Base-by-base conservation (phyloP, 805 yeast species). In the Lipomyces oligophaga region DNA sequence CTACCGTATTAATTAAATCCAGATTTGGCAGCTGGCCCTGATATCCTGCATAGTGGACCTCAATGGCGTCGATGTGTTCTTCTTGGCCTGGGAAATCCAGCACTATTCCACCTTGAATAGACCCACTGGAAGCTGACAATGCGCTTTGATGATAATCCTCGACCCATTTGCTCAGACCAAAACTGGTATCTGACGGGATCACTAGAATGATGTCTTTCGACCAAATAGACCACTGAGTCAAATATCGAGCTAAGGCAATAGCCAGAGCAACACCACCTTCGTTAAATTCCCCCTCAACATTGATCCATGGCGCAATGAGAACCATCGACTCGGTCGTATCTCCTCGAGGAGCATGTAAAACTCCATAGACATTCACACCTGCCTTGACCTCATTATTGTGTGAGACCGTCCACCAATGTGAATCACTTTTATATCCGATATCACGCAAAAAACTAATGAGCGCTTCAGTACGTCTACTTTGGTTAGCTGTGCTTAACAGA, bases 281-380 rank as follows among this genome's bases (percentile, higher is more conserved):
- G 63, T 93, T 93, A 60, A 68, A 71, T 42, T 73, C 72, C 2
- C 77, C 78, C 38, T 80, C 85, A 4, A 79, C 67, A 43, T 85
- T 85, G 39, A 61, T 64, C 90, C 96, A 93, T 0, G 97, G 97
- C 5, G 93, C 87, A 6, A 81, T 84, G 36, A 93, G 64, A 1
- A 89, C 94, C 78, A 93, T 82, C 0, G 97, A 86, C 65, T 93
- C 98, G 1, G 97, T 88, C 49, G 89, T 93, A 60, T 90, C 97
- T 22, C 97, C 97, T 52, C 96, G 71, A 6, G 97, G 95, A 0
- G 96, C 93, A 61, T 86, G 95, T 66, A 85, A 74, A 3, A 89
- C 77, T 0, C 87, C 95, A 63, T 90, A 93, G 30, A 85, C 68
- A 36, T 75, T 75, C 25, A 71, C 68, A 16, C 78, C 77, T 6